phyloP scores from a whole-genome alignment of 1,284 basidiomycete genomes.

The Trametes sp. region DNA sequence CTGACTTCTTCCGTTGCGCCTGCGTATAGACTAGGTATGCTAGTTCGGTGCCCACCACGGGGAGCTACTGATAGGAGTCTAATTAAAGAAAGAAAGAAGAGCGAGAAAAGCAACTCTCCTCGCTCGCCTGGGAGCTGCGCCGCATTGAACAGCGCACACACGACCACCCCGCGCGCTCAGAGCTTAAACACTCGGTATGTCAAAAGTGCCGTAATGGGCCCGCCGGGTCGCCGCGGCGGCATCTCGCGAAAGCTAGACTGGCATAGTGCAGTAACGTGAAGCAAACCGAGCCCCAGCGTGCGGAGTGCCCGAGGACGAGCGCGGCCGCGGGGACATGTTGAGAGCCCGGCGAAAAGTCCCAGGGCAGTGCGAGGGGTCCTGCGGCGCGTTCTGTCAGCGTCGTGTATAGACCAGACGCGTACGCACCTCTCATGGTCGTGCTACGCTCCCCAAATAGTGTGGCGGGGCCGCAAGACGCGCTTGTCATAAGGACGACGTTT shows the following conservation, averaged over 20 bases:
- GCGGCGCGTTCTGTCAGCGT: not conserved
- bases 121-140: no score
- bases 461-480: not conserved
- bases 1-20: no score
- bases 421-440: not conserved
- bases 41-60: not conserved
- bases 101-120: no score
- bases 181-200: constrained; percentile 1
- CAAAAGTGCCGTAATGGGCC: not conserved
- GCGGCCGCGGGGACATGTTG: not conserved
- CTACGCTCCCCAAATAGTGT: no score
- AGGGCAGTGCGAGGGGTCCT: not conserved
- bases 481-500: no score
- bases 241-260: not conserved
- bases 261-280: not conserved
- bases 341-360: no score
- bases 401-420: not conserved
- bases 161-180: not conserved
- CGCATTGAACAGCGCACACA: not conserved
- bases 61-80: no score
- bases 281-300: not conserved
- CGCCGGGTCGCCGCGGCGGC: not conserved
- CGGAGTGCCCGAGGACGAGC: not conserved
- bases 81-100: no score
- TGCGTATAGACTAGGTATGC: no score